Evolutionary conservation across 257 asterid species (phyloP), one percentile per base, ranked within the genome.

Genomic region (Anisodus acutangulus): DNA sequence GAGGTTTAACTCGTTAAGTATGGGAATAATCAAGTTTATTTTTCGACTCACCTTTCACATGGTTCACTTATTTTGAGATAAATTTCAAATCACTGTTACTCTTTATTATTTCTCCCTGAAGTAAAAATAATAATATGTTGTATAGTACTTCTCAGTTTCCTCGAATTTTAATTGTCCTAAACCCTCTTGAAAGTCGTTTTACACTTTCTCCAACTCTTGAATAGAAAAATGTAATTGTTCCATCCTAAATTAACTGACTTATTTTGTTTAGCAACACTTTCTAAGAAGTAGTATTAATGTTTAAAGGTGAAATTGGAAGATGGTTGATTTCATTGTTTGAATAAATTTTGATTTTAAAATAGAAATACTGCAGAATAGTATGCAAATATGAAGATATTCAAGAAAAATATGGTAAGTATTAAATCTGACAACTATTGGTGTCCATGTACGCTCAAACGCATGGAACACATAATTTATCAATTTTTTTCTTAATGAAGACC

Each of bases 1-100:
- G 55, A 47, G 87, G 60, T 72, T 82, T 78, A 62, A 35, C 41
- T 45, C 41, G 68, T 49, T 45, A 68, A 68, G 51, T 37, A 68
- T 15, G 51, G 19, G 8, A 68, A 12, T 69, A 11, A 54, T 64
- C 37, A 68, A 66, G 37, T 57, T 39, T 37, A 53, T 37, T 6
- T 22, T 67, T n/a, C 4, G 10, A 9, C 22, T 64, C 26, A 16
- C 1, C 9, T 58, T 58, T 58, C 64, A 58, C 64, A 16, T 58
- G 64, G n/a, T 16, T 4, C 64, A 58, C 64, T 15, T 12, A 58
- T 58, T 58, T 58, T 58, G 22, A 0, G 9, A 58, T 8, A 3
- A 57, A 57, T 57, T 57, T 17, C 63, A 57, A 15, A 57, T 16
- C 5, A 13, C 63, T 16, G 16, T 15, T 9, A 51, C 58, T 54